Conservation (phyloP, 495 filamentous ascomycete species). For the Daldinia vernicosa region DNA sequence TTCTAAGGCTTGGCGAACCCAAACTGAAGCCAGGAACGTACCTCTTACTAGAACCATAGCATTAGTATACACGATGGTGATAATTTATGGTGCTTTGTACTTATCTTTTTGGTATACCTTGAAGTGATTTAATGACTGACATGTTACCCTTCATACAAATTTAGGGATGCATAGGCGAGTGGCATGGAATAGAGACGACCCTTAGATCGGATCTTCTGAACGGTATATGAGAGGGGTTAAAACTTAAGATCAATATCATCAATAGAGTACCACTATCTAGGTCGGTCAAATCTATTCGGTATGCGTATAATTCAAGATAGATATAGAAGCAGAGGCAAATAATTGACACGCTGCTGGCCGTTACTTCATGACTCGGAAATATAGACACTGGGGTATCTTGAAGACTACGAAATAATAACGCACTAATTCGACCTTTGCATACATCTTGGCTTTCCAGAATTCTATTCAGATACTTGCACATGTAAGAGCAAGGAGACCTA, state of each 20-base stretch:
- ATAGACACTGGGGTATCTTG: neutral
- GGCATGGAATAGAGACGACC: neutral
- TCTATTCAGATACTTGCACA: neutral
- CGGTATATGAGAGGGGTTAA: neutral
- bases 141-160: no score
- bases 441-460: neutral
- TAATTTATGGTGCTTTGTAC: no score
- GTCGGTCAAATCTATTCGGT: neutral
- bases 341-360: neutral
- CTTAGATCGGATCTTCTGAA: neutral
- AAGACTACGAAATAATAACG: conserved; percentile 9
- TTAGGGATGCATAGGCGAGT: no score
- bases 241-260: neutral
- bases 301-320: neutral
- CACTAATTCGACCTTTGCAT: neutral
- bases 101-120: no score
- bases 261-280: neutral
- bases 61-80: no score
- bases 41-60: no score
- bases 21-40: no score
- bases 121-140: no score
- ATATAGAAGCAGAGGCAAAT: neutral
- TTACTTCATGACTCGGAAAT: neutral
- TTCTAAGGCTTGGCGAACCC: no score
- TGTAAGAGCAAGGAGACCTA: neutral